Percentiles rank a stretch among this genome's conserved stretches.
These are phyloP conservation scores for Amphicarpaea edgeworthii DNA, from an alignment of 306 rosid species.

Conservation along the genomic window DNA sequence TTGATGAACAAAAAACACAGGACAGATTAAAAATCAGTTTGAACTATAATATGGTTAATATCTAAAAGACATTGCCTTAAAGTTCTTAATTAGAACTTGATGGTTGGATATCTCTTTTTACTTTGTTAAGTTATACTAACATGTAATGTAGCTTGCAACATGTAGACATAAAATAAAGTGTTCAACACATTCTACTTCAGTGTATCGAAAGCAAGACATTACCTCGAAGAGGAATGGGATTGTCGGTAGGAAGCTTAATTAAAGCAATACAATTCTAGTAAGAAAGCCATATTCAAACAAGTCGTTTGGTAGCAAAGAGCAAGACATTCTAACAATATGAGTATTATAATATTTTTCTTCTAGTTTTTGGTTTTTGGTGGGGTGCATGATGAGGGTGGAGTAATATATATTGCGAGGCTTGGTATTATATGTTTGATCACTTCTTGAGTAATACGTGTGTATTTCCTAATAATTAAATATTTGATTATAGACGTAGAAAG, in stretches of 20 bases:
- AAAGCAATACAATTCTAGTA: not conserved
- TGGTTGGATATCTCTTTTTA: slow-evolving; percentile 7
- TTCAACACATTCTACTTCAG: not conserved
- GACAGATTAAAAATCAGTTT: slow-evolving; percentile 4
- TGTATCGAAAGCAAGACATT: not conserved
- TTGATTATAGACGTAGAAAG: slow-evolving; percentile 34
- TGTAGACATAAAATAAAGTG: not conserved
- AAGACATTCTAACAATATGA: slow-evolving; percentile 64
- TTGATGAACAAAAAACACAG: slow-evolving; percentile 37
- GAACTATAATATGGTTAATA: not conserved
- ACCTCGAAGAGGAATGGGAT: slow-evolving; percentile 11
- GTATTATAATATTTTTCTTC: slow-evolving; percentile 54
- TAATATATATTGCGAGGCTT: slow-evolving; percentile 18
- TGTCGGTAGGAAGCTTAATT: slow-evolving; percentile 60
- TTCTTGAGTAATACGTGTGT: slow-evolving; percentile 58
- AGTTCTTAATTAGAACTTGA: not conserved
- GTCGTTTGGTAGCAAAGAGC: slow-evolving; percentile 53
- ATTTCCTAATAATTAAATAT: slow-evolving; percentile 32
- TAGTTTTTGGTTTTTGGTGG: slow-evolving; percentile 56
- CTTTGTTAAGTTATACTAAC: not conserved
- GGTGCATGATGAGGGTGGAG: slow-evolving; percentile 55
- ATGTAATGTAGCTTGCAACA: no score
- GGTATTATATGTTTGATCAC: slow-evolving; percentile 40
- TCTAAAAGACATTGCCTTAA: slow-evolving; percentile 21
- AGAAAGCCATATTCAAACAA: slow-evolving; percentile 30